Evolutionary conservation across 495 filamentous ascomycete species (phyloP).

Genomic region (Paragyromitra xinjiangensis): DNA sequence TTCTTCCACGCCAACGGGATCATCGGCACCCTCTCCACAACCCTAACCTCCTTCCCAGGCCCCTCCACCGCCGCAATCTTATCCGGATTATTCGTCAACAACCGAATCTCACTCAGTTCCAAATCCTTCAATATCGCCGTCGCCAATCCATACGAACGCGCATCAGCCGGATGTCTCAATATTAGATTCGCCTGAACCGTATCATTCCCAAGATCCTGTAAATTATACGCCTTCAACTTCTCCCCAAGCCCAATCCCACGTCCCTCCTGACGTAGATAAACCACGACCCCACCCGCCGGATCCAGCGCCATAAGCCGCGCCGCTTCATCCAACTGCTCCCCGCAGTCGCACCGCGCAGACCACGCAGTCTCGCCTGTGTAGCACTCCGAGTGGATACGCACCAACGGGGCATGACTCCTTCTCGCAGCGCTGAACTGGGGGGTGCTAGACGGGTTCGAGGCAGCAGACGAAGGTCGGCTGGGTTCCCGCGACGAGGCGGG

Average conservation of each 20-base stretch:
- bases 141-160: constrained; percentile 89
- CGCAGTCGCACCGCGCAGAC: constrained; percentile 97
- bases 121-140: constrained; percentile 93
- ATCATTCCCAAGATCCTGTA: constrained; percentile 93
- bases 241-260: constrained; percentile 92
- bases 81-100: constrained; percentile 98
- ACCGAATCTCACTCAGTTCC: constrained; percentile 75
- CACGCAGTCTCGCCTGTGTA: constrained; percentile 98
- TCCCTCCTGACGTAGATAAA: constrained; percentile 95
- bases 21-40: constrained; percentile 93
- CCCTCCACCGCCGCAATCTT: constrained; percentile 96
- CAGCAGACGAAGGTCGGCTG: constrained; percentile 32
- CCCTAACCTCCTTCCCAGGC: constrained; percentile 82
- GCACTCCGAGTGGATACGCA: constrained; percentile 96
- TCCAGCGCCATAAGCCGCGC: constrained; percentile 91
- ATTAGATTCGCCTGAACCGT: constrained; percentile 96
- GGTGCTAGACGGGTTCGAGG: constrained; percentile 1
- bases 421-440: constrained; percentile 39
- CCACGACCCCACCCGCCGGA: constrained; percentile 82
- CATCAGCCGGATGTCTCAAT: constrained; percentile 91
- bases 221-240: constrained; percentile 97
- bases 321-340: constrained; percentile 96
- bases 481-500: constrained; percentile 22
- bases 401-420: constrained; percentile 68
- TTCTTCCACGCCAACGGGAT: constrained; percentile 94